These are phyloP conservation scores for Omphalea diandra DNA, from an alignment of 441 rosid genomes.

Conservation along the genomic window DNA sequence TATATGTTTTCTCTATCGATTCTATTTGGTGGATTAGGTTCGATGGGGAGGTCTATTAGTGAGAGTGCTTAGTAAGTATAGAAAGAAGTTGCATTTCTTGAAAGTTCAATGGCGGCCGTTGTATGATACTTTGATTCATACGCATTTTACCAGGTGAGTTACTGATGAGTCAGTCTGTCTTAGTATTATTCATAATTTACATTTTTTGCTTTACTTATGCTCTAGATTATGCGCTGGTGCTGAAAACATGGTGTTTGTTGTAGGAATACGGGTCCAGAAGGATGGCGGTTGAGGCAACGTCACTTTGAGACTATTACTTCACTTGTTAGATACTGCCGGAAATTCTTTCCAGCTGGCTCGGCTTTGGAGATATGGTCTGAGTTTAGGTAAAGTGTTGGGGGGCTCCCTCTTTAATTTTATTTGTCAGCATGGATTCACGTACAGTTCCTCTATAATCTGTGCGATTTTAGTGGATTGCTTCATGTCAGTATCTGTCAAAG, in stretches of 20 bases:
- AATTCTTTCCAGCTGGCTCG: slow-evolving; percentile 87
- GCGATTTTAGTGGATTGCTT: no score
- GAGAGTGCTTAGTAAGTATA: slow-evolving; percentile 74
- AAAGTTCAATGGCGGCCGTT: slow-evolving; percentile 90
- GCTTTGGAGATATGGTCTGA: slow-evolving; percentile 98
- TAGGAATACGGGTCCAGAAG: slow-evolving; percentile 99
- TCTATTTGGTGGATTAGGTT: slow-evolving; percentile 49
- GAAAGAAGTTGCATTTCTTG: slow-evolving; percentile 65
- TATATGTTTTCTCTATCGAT: slow-evolving; percentile 5
- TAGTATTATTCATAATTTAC: background rate
- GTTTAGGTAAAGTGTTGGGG: slow-evolving; percentile 61
- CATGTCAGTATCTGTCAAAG: background rate
- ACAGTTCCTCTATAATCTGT: background rate
- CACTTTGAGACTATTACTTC: slow-evolving; percentile 90
- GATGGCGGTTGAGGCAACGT: slow-evolving; percentile 95
- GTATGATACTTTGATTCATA: slow-evolving; percentile 78
- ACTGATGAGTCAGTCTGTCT: background rate
- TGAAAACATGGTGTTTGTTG: background rate
- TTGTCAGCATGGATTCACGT: background rate
- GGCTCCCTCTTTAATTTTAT: slow-evolving; percentile 15
- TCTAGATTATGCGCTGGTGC: slow-evolving; percentile 2
- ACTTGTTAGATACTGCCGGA: slow-evolving; percentile 86
- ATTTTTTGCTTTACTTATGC: background rate
- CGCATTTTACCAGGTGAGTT: slow-evolving; percentile 89
- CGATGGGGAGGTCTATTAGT: slow-evolving; percentile 93